Base-by-base conservation (phyloP, 225 moss, liverwort and hornwort species). In the Bryoerythrophyllum caledonicum region DNA sequence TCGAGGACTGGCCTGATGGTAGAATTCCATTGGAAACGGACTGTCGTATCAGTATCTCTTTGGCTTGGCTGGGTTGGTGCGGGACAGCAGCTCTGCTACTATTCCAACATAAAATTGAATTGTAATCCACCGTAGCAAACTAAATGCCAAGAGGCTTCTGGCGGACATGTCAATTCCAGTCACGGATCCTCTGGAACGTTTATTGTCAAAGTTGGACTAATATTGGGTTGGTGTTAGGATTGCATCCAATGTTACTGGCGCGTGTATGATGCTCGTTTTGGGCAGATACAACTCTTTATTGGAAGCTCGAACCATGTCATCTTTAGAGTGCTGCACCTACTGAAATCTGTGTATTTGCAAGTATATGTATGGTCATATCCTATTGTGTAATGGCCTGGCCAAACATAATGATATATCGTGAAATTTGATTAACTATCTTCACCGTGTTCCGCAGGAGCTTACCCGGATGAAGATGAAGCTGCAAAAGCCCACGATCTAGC, bases 401-500 rank as follows among this genome's bases (percentile, higher is more conserved):
- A 59, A 37, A 19, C 40, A 55, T 46, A 21, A 23, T 64, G 21
- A 65, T 44, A 24, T 7, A 21, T 55, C 44, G 30, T 73, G 71
- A 32, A 60, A 46, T 70, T 54, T 19, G 12, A 63, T 41, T 43
- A 21, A 51, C 58, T 48, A 30, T 3, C 67, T 63, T 81, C 63
- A 35, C 43, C 34, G 58, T 24, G 17, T 52, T 35, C 46, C 52
- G 67, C 68, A 89, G 88, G 88, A 77, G 88, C 88, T 64, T 89
- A 89, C 60, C 67, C 79, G 19, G 74, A 83, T 64, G 88, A 89
- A 83, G 86, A 81, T 16, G 53, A 86, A 67, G 88, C 88, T 74
- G 89, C 83, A 38, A 64, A 79, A 76, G 89, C 89, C 55, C 89
- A 86, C 62, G 89, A 86, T 77, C 74, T 83, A 62, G 89, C 88